Base-by-base conservation (phyloP, 192 early-diverging fungal genomes). In the Coemansia sp. region DNA sequence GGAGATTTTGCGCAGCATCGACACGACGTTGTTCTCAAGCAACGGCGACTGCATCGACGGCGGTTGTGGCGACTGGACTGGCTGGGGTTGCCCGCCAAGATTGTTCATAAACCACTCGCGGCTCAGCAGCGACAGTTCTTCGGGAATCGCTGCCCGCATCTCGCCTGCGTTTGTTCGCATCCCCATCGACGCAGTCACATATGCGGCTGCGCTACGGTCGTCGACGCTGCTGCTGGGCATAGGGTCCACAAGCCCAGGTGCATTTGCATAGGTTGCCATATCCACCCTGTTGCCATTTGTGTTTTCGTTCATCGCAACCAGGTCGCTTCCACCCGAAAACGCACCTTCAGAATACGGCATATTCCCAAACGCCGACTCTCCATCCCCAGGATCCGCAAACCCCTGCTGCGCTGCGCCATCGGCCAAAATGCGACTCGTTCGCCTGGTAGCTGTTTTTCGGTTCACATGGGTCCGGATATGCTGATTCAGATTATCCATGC, bases 401-500 rank as follows among this genome's bases (percentile, higher is more conserved):
- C 19, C 35, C 37, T 60, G 57, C 38, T 49, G 50, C 27, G 41
- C 15, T 45, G 65, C 24, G 1, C 43, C 14, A 7, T 60, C 59
- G 59, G n/a, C 41, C 29, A 53, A 9, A 5, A 15, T 64, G 11
- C 51, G 38, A 6, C 22, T 19, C 2, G 47, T 25, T 11, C 66
- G 62, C 23, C 72, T 45, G 38, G 64, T 50, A 6, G 66, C 62
- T 10, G 78, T 74, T 49, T 75, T 75, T 19, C 73, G 52, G 51
- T 84, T 75, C 53, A 77, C 71, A 51, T 87, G 88, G 17, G 83
- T 86, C 53, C 85, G 79, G 10, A 79, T 69, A 43, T 92, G 91
- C 51, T 87, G 85, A 48, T 84, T 82, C 17, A 92, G 74, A 12
- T 87, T 88, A 68, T 91, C 91, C 35, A 86, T 87, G n/a, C 90